phyloP scores from a whole-genome alignment of 2,329 filamentous ascomycete genomes.

The Cladosporium sphaerospermum region DNA sequence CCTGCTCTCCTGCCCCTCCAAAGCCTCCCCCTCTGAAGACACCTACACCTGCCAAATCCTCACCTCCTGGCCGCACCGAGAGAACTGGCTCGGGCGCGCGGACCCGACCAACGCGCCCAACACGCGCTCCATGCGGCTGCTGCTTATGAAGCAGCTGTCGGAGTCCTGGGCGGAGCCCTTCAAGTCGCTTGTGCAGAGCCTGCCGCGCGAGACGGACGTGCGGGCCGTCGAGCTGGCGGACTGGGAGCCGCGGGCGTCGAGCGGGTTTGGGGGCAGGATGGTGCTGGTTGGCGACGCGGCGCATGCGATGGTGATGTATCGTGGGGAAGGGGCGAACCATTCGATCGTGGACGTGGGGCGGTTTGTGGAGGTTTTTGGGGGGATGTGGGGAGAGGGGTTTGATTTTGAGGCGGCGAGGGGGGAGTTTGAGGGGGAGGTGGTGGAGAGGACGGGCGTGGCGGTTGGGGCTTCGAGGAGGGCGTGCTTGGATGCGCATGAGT shows the following conservation, averaged over 20 bases:
- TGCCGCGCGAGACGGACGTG: slow-evolving; percentile 13
- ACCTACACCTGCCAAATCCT: slow-evolving; percentile 32
- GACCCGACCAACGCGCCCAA: slow-evolving; percentile 36
- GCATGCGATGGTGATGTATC: slow-evolving; percentile 17
- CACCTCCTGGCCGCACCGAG: slow-evolving; percentile 42
- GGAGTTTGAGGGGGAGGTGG: slow-evolving; percentile 16
- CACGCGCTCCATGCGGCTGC: slow-evolving; percentile 22
- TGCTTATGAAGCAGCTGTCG: slow-evolving; percentile 16
- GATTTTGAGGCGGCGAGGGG: slow-evolving; percentile 8
- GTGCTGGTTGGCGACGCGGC: slow-evolving; percentile 6
- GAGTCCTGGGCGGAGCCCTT: slow-evolving; percentile 17
- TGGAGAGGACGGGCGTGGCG: slow-evolving; percentile 15
- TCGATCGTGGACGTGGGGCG: slow-evolving; percentile 15
- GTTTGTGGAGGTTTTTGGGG: slow-evolving; percentile 12
- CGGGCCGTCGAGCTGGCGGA: slow-evolving; percentile 16
- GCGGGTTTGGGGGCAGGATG: slow-evolving; percentile 12
- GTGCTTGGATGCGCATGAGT: slow-evolving; percentile 20
- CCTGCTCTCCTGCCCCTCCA: slow-evolving; percentile 44
- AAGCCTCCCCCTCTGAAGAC: background rate
- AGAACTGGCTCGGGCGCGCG: slow-evolving; percentile 17
- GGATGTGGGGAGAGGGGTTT: background rate
- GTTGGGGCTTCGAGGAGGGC: slow-evolving; percentile 20
- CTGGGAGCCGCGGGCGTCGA: slow-evolving; percentile 7
- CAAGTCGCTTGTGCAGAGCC: slow-evolving; percentile 13
- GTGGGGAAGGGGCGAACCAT: slow-evolving; percentile 21